Base-by-base conservation (phyloP, 2,329 filamentous ascomycete genomes). In the Fusarium equiseti region DNA sequence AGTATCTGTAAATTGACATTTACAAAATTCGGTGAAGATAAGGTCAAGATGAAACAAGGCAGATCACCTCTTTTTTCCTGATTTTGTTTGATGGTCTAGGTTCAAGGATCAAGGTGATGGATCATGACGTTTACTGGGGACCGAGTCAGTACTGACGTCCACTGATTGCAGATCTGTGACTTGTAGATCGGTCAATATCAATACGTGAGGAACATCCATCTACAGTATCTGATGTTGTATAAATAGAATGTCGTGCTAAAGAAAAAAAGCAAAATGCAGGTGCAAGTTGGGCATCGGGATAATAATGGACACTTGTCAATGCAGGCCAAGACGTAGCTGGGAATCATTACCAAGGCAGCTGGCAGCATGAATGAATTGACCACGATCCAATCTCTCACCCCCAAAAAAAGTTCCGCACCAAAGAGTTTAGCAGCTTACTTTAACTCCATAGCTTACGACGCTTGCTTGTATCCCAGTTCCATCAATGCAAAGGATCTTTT, bases 51-150 rank as follows among this genome's bases (percentile, higher is more conserved):
- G 52, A 72, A 71, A 68, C 62, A 55, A 26, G 26, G 18, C 31
- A 38, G 11, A 26, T 27, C 35, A 27, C 20, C 45, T 20, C 45
- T 40, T 5, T 32, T 27, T 46, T 56, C 66, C 56, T 66, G 60
- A 24, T 66, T 70, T 49, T 50, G 29, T 27, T 38, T 35, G 22
- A 40, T n/a, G 15, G 27, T 26, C 55, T 32, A 16, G 62, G 63
- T 51, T 59, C 52, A 48, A 54, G 58, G 62, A 62, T 70, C 38
- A n/a, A 15, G 18, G 43, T 60, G 63, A 66, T 26, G 27, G 32
- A 32, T 52, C 43, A 70, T 70, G 67, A 66, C 62, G 63, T 66
- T 66, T 43, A 49, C 18, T 50, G 15, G 18, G 24, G 42, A 46
- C 27, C 49, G 62, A 66, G 63, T 46, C 62, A 66, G 40, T 46